Percentiles rank a stretch among this genome's conserved stretches.
These are phyloP conservation scores for Nemania bipapillata DNA, from an alignment of 2,329 filamentous ascomycete species.

Conservation along the genomic window DNA sequence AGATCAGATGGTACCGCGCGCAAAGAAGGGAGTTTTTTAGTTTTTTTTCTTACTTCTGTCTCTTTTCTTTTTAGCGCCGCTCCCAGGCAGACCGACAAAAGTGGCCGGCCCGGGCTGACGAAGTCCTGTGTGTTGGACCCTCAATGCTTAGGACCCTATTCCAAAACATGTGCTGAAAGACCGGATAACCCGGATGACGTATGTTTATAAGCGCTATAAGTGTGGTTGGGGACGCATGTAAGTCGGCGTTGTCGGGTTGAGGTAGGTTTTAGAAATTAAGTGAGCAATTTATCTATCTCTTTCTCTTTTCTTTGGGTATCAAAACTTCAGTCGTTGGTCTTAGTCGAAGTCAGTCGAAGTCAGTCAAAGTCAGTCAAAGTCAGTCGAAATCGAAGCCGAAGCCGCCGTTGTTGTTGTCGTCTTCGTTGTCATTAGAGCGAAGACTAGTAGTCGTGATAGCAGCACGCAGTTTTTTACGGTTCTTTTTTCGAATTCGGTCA, in stretches of 20 bases:
- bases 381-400: not conserved
- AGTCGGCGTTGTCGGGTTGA: not conserved
- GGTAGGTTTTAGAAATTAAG: slow-evolving; percentile 8
- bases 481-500: not conserved
- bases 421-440: not conserved
- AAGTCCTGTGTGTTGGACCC: slow-evolving; percentile 1
- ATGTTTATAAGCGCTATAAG: slow-evolving; percentile 22
- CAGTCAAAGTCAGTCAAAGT: no score
- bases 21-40: slow-evolving; percentile 5
- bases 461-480: not conserved
- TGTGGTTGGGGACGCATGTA: slow-evolving; percentile 7
- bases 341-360: not conserved
- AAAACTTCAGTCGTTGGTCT: not conserved
- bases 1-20: slow-evolving; percentile 32
- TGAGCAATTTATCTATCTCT: slow-evolving; percentile 21
- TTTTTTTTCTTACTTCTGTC: not conserved
- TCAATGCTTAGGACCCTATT: slow-evolving; percentile 1
- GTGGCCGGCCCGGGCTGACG: slow-evolving; percentile 18
- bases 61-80: slow-evolving; percentile 20
- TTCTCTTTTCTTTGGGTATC: slow-evolving; percentile 3
- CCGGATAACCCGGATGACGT: slow-evolving; percentile 35
- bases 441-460: not conserved
- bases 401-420: not conserved
- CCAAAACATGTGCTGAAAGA: slow-evolving; percentile 22
- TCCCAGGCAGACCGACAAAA: slow-evolving; percentile 7